These are phyloP conservation scores for Petunia hybrid DNA, from an alignment of 305 asterid genomes.

Conservation along the genomic window DNA sequence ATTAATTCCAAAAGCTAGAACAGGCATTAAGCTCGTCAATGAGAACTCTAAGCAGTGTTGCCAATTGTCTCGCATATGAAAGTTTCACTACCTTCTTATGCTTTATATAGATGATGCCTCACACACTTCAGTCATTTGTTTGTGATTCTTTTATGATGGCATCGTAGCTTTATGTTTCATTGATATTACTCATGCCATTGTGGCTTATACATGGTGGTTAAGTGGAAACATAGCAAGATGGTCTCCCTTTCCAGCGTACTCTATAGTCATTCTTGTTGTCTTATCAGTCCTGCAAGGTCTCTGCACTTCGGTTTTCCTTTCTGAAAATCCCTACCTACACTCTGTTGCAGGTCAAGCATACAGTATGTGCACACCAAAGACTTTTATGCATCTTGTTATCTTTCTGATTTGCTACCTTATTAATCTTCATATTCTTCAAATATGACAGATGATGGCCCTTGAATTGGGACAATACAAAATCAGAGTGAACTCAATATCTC, in stretches of 20 bases:
- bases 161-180: not conserved
- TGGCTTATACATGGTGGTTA: not conserved
- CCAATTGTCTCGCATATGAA: not conserved
- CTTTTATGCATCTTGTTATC: not conserved
- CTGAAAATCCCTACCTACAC: not conserved
- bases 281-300: not conserved
- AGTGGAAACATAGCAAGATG: slow-evolving; percentile 10
- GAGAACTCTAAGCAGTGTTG: not conserved
- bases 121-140: not conserved
- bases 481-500: slow-evolving; percentile 58
- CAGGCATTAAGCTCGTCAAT: not conserved
- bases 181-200: too few relatives aligned
- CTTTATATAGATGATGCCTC: not conserved
- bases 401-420: not conserved
- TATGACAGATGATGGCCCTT: slow-evolving; percentile 56
- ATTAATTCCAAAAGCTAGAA: not conserved
- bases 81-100: not conserved
- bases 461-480: slow-evolving; percentile 56
- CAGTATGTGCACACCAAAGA: not conserved
- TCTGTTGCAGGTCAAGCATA: not conserved
- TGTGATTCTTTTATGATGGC: not conserved
- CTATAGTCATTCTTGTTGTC: not conserved
- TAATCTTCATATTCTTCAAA: not conserved
- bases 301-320: not conserved
- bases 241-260: not conserved